Evolutionary conservation across 345 rosid genomes (phyloP), one percentile per base, ranked within the genome.

Genomic region (Ricinus communis): DNA sequence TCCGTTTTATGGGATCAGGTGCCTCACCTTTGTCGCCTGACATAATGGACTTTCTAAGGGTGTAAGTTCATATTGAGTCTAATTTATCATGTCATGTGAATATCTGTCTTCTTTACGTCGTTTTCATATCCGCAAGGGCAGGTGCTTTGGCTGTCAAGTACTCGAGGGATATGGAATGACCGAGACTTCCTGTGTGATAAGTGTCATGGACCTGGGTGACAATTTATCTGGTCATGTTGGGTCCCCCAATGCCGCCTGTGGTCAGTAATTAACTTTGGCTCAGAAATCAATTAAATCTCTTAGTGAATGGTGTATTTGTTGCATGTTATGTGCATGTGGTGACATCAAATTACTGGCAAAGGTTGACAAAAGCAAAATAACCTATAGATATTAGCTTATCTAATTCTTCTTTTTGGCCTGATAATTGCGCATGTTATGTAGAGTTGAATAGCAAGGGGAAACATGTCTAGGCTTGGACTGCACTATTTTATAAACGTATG

Each of bases 81-180:
- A 65, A 51, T 57, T n/a, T 27, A 63, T 53, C 18, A 25, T 13
- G n/a, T n/a, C n/a, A 18, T 12, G 31, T 40, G 28, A 14, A n/a
- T 55, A 19, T 62, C n/a, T n/a, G n/a, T n/a, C n/a, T 4, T 65
- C 18, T 68, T 15, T 50, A 9, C 16, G 51, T 1, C 3, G 2
- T 14, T 31, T 13, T 8, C 11, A 33, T 46, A 74, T 28, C 31
- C 33, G 16, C 43, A 65, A 57, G 67, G 31, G 65, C 85, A 93
- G 98, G 81, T 93, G 98, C 84, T 93, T 93, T 86, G 97, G 96
- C 43, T 89, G 98, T 78, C 72, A 78, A 70, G 86, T 93, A 68
- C 62, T 82, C 70, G 97, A 93, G 82, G 98, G 94, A 50, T 93
- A 91, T 74, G 97, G 97, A 77, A 86, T 93, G 98, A 93, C 97